Evolutionary conservation across 2,329 filamentous ascomycete species (phyloP).

Genomic region (Paradendryphiella salina): DNA sequence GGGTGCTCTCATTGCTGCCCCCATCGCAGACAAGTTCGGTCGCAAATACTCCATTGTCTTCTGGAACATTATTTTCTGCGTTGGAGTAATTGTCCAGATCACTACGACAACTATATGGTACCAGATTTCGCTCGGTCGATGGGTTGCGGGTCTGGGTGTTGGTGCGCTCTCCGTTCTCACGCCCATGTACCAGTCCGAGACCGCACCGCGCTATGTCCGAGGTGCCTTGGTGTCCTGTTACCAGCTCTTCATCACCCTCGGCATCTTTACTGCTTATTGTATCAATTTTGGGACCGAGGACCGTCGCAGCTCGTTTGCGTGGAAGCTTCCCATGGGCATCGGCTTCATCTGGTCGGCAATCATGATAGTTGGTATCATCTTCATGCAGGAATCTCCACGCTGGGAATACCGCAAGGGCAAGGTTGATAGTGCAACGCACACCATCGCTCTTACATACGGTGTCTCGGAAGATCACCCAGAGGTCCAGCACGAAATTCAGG

Average conservation of each 20-base stretch:
- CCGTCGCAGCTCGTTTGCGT: conserved; percentile 55
- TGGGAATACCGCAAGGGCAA: conserved; percentile 62
- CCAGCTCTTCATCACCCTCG: conserved; percentile 70
- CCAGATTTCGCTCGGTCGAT: conserved; percentile 66
- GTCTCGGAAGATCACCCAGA: conserved; percentile 59
- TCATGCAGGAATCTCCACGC: conserved; percentile 61
- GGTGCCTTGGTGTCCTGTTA: conserved; percentile 66
- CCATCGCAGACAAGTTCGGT: conserved; percentile 64
- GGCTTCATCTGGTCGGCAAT: conserved; percentile 61
- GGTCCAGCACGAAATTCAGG: conserved; percentile 57
- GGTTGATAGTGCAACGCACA: conserved; percentile 55
- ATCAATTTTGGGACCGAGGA: conserved; percentile 64
- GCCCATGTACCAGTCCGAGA: conserved; percentile 68
- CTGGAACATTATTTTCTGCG: conserved; percentile 64
- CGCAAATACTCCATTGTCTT: conserved; percentile 65
- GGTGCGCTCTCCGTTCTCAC: conserved; percentile 64
- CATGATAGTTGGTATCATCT: conserved; percentile 58
- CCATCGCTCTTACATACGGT: conserved; percentile 60
- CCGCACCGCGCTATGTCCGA: conserved; percentile 65
- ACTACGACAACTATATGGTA: conserved; percentile 61
- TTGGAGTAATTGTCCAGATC: conserved; percentile 69
- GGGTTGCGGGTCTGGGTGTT: conserved; percentile 68
- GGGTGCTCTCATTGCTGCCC: conserved; percentile 63
- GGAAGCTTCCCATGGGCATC: conserved; percentile 66
- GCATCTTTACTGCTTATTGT: conserved; percentile 59